Conservation (phyloP, 306 rosid genomes). For the Cicer pinnatifidum region DNA sequence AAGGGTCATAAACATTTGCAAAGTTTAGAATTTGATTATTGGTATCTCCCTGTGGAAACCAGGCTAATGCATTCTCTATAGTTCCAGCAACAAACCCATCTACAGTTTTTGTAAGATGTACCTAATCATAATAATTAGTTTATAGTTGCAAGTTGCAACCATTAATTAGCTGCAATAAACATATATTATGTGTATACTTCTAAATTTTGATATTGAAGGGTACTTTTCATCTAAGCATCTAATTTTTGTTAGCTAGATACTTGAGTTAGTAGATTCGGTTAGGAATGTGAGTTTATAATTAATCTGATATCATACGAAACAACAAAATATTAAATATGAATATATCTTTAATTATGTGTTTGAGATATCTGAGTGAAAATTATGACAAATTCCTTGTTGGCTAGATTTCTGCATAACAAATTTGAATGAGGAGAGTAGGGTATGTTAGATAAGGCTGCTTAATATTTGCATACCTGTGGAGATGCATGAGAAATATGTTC, state of each 20-base stretch:
- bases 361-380: too few relatives aligned
- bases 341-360: neutral
- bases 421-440: constrained; percentile 2
- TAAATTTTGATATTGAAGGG: neutral
- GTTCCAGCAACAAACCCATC: constrained; percentile 42
- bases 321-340: neutral
- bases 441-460: neutral
- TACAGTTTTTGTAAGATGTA: constrained; percentile 39
- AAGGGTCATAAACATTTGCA: constrained; percentile 48
- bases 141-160: constrained; percentile 15
- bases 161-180: constrained; percentile 2
- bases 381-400: neutral
- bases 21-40: constrained; percentile 52
- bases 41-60: constrained; percentile 55
- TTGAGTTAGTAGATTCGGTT: neutral
- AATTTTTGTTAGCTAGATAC: neutral
- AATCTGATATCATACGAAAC: neutral
- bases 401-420: neutral
- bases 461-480: constrained; percentile 45
- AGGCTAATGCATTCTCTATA: constrained; percentile 46
- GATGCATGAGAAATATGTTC: constrained; percentile 41
- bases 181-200: neutral
- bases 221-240: neutral
- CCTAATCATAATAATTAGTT: constrained; percentile 45
- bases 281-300: neutral